Base-by-base conservation (phyloP, 1,284 basidiomycete genomes). In the Trametes versicolor region DNA sequence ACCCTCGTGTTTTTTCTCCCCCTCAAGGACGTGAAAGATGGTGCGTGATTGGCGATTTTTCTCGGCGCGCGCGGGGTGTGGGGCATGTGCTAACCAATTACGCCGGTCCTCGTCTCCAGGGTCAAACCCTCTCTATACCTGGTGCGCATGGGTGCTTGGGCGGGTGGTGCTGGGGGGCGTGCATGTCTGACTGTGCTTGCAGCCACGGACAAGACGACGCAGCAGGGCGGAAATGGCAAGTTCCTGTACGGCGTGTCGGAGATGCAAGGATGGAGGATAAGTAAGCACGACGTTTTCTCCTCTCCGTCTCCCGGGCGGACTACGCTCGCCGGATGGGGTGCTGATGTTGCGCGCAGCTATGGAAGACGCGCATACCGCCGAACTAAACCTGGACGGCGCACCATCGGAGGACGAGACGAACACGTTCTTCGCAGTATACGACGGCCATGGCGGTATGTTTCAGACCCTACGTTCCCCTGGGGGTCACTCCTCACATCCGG, bases 221-320 rank as follows among this genome's bases (percentile, higher is more conserved):
- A 92, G 70, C 80, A 85, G 39, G 96, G 95, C 63, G 85, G 85
- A 73, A 91, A 97, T 86, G 88, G 86, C 69, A 88, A 90, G 67
- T 93, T 91, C 78, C 80, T 88, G 67, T 99, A 92, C 78, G 93
- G 88, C 12, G 85, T 98, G 55, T 92, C 94, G 49, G 97, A 99
- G 82, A 99, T 99, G 98, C 98, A 99, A 81, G 98, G 98, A 72
- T 99, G 98, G 98, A 87, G 98, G 80, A 94, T 99, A 81, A 92
- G 97, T 98, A 74, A 80, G 96, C 85, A 7, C 56, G 5, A 10
- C 27, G 19, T 29, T 19, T 27, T 60, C 56, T 10, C 4, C 10
- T 47, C 25, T 58, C 61, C 43, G 41, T 34, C 54, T 25, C 47
- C 45, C 58, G 62, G 19, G 27, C 19, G 41, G 32, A 21, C 29